A percentile compares a stretch with the other conserved stretches of the same genome.
Conservation (phyloP, 2,329 filamentous ascomycete genomes). For the Cadophora sp. region DNA sequence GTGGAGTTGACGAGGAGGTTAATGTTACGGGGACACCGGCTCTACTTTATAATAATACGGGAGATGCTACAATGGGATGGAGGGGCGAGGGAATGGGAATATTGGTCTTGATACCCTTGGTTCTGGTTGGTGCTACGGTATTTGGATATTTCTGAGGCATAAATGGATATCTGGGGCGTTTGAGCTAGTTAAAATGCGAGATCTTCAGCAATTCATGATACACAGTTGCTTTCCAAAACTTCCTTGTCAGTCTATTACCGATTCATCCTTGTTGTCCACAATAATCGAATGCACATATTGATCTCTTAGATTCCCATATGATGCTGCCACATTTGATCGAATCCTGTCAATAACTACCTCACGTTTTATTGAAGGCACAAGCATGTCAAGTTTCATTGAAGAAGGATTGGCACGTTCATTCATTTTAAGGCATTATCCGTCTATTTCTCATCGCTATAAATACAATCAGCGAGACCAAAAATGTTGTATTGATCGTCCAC, state of each 20-base stretch:
- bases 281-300: no score
- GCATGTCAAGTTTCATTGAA: no score
- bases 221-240: no score
- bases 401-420: not conserved
- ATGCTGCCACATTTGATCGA: no score
- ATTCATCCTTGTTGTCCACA: no score
- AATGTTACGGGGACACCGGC: conserved; percentile 39
- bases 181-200: not conserved
- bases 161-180: not conserved
- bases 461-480: conserved; percentile 14
- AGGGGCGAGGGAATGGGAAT: conserved; percentile 29
- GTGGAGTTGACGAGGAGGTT: conserved; percentile 40
- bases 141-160: conserved; percentile 26
- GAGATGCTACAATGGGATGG: conserved; percentile 17
- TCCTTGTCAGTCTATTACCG: no score
- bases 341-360: no score
- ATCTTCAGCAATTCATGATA: not conserved
- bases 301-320: no score
- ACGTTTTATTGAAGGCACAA: no score
- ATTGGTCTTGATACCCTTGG: conserved; percentile 32
- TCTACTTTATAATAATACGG: conserved; percentile 39
- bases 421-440: not conserved
- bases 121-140: conserved; percentile 26
- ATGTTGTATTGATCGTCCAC: conserved; percentile 25
- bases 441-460: not conserved